phyloP scores from a whole-genome alignment of 495 filamentous ascomycete genomes.

The Clohesyomyces aquaticus region DNA sequence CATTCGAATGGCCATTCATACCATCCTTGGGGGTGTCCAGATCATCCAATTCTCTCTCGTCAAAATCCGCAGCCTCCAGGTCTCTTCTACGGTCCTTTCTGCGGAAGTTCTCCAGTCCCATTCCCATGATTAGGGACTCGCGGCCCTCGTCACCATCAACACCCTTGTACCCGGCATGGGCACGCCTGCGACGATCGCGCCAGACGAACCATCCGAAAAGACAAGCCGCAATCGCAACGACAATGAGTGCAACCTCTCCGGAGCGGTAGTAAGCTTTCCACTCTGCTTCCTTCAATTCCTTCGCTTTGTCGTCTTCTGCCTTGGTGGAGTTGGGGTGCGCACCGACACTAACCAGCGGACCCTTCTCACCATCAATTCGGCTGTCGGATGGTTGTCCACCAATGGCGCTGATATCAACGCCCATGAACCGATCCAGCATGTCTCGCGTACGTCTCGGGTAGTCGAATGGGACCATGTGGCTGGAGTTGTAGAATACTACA shows the following conservation, averaged over 20 bases:
- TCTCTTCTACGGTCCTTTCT: conserved; percentile 55
- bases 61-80: conserved; percentile 84
- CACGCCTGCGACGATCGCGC: conserved; percentile 64
- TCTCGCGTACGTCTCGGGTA: conserved; percentile 83
- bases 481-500: conserved; percentile 90
- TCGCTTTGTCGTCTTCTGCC: conserved; percentile 71
- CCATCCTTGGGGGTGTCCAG: conserved; percentile 34
- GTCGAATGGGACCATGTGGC: conserved; percentile 98
- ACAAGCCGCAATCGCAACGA: conserved; percentile 77
- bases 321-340: conserved; percentile 80
- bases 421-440: conserved; percentile 97
- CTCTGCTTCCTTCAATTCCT: conserved; percentile 80
- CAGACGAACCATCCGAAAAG: conserved; percentile 87
- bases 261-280: conserved; percentile 92
- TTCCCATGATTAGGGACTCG: conserved; percentile 52
- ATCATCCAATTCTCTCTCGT: conserved; percentile 84
- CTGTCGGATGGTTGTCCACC: conserved; percentile 84
- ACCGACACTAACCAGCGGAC: conserved; percentile 79
- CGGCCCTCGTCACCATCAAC: conserved; percentile 48
- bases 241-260: conserved; percentile 83
- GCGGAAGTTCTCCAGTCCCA: conserved; percentile 59
- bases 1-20: conserved; percentile 17
- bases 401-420: conserved; percentile 88
- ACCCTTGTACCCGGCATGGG: conserved; percentile 52
- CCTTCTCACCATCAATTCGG: conserved; percentile 88